These are phyloP conservation scores for Sparassis latifolia DNA, from an alignment of 1,284 basidiomycete species.

Conservation along the genomic window DNA sequence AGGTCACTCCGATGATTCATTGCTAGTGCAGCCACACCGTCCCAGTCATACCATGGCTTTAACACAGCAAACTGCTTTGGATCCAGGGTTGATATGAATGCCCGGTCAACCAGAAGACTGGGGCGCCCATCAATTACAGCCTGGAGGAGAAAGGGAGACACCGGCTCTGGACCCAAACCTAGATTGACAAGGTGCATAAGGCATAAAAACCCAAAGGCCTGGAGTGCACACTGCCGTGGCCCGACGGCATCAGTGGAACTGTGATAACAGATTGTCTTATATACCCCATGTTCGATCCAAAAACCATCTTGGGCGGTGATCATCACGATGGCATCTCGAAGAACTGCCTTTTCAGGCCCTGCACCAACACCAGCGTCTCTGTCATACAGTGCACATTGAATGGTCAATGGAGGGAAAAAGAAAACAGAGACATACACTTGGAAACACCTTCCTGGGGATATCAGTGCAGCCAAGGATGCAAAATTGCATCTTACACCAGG, in stretches of 20 bases:
- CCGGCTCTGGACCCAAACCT: background rate
- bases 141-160: background rate
- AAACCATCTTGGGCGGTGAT: background rate
- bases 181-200: background rate
- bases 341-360: background rate
- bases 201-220: background rate
- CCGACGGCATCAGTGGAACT: background rate
- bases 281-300: background rate
- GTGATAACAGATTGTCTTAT: background rate
- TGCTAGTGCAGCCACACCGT: background rate
- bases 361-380: background rate
- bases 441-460: background rate
- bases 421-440: background rate
- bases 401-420: background rate
- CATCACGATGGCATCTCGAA: background rate
- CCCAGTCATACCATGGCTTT: background rate
- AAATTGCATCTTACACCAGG: background rate
- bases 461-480: background rate
- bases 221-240: background rate
- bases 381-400: background rate
- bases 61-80: background rate
- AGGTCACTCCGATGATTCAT: background rate
- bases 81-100: background rate
- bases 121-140: background rate
- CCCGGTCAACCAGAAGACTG: background rate